A percentile compares a stretch with the other conserved stretches of the same genome.
Evolutionary conservation across 1,284 basidiomycete genomes (phyloP).

Genomic region (Tilletia indica): DNA sequence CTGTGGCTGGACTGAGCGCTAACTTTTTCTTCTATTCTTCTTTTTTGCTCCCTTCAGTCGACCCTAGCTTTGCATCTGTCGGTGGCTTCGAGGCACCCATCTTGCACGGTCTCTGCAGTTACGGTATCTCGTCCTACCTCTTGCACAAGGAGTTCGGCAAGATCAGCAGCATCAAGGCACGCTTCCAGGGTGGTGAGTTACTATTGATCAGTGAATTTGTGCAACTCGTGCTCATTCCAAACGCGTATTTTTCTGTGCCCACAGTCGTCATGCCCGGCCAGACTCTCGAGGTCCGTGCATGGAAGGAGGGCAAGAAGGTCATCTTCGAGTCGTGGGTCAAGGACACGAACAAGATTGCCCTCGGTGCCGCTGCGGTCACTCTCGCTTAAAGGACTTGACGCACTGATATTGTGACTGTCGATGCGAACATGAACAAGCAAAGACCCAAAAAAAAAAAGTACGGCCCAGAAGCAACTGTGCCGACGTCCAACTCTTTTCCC

Average conservation of each 20-base stretch:
- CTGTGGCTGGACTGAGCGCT: background rate
- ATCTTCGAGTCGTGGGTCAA: slow-evolving; percentile 82
- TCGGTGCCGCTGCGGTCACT: slow-evolving; percentile 75
- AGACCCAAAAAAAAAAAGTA: no score
- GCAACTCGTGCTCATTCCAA: slow-evolving; percentile 31
- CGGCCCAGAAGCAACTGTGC: no score
- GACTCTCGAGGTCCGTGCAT: slow-evolving; percentile 42
- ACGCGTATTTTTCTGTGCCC: slow-evolving; percentile 83
- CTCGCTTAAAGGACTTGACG: slow-evolving; percentile 54
- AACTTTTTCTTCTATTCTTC: background rate
- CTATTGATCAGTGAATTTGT: slow-evolving; percentile 72
- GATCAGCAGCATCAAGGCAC: slow-evolving; percentile 91
- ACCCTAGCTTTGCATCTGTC: slow-evolving; percentile 86
- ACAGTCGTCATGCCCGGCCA: slow-evolving; percentile 61
- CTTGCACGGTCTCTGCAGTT: slow-evolving; percentile 76
- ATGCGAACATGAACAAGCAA: no score
- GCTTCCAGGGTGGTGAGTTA: slow-evolving; percentile 78
- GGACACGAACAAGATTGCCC: slow-evolving; percentile 69
- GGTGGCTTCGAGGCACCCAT: slow-evolving; percentile 89
- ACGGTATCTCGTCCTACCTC: slow-evolving; percentile 94
- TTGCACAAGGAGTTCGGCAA: slow-evolving; percentile 80
- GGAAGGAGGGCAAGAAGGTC: slow-evolving; percentile 65
- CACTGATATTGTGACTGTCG: background rate
- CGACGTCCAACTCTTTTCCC: no score
- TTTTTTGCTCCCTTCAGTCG: slow-evolving; percentile 57